Evolutionary conservation across 805 yeast species (phyloP).

Genomic region (Nakazawaea pomicola): DNA sequence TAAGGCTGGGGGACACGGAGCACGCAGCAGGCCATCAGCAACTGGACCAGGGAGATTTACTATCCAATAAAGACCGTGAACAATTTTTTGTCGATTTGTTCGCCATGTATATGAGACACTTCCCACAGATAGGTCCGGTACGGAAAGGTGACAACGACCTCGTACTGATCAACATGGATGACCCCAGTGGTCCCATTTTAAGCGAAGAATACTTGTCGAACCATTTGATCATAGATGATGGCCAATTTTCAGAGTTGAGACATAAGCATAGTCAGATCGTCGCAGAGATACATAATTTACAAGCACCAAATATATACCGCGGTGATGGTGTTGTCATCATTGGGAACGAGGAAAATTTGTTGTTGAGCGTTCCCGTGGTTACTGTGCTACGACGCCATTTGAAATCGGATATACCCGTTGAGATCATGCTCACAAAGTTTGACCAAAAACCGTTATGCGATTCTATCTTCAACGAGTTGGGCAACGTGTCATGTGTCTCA

Average conservation of each 20-base stretch:
- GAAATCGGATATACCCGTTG: conserved; percentile 66
- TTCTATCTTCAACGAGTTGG: conserved; percentile 55
- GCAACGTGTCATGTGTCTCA: conserved; percentile 65
- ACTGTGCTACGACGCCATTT: conserved; percentile 38
- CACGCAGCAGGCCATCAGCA: background rate
- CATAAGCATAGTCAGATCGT: conserved; percentile 1
- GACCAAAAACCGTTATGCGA: conserved; percentile 59
- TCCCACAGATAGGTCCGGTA: conserved; percentile 9
- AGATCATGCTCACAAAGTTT: too few species aligned
- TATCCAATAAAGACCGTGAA: too few species aligned
- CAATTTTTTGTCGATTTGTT: conserved; percentile 4
- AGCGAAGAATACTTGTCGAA: conserved; percentile 6
- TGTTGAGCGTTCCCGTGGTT: conserved; percentile 34
- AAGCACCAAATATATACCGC: conserved; percentile 20
- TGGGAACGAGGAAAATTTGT: conserved; percentile 39
- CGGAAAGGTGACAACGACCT: background rate
- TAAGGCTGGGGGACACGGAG: too few species aligned
- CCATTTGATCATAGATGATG: background rate
- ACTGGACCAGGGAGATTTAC: too few species aligned
- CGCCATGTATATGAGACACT: conserved; percentile 9
- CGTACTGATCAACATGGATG: conserved; percentile 7
- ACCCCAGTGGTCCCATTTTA: background rate
- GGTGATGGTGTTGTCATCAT: conserved; percentile 45
- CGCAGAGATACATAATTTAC: background rate
- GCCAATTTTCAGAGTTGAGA: conserved; percentile 3